A percentile compares a stretch with the other conserved stretches of the same genome.
Conservation (phyloP, 176 grass and related monocot species). For the Hyparrhenia diplandra region DNA sequence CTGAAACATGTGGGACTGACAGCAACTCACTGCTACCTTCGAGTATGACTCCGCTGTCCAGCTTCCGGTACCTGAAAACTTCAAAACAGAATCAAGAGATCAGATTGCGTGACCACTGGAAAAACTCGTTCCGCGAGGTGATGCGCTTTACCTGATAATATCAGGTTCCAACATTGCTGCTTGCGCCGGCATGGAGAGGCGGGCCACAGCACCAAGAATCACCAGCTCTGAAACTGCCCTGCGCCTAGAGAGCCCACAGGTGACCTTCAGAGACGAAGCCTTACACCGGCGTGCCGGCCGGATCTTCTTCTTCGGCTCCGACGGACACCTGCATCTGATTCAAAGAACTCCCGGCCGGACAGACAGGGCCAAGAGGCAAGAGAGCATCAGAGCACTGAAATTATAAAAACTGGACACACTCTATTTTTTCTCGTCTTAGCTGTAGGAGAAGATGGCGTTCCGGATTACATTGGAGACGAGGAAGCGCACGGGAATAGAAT, state of each 20-base stretch:
- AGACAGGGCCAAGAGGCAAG: not conserved
- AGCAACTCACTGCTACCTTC: constrained; percentile 41
- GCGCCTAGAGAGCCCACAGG: constrained; percentile 47
- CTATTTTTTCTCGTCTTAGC: no score
- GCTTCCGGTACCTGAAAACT: constrained; percentile 68
- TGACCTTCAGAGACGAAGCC: not conserved
- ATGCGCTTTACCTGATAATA: constrained; percentile 41
- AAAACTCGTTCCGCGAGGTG: not conserved
- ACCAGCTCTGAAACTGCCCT: constrained; percentile 35
- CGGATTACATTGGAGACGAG: constrained; percentile 23
- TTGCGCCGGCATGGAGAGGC: constrained; percentile 25
- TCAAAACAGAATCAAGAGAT: constrained; percentile 27
- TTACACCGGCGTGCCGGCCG: not conserved
- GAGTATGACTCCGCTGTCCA: constrained; percentile 72
- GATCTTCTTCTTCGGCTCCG: constrained; percentile 22
- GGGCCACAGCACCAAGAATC: constrained; percentile 28
- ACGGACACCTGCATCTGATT: constrained; percentile 27
- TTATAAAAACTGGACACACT: constrained; percentile 7
- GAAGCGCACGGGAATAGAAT: not conserved
- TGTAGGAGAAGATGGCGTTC: not conserved
- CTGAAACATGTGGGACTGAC: not conserved
- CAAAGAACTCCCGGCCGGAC: not conserved
- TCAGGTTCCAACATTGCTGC: constrained; percentile 63
- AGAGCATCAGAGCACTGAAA: not conserved
- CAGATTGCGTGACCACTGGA: not conserved